Conservation (phyloP, 495 filamentous ascomycete species). For the Penicillium ucsense region DNA sequence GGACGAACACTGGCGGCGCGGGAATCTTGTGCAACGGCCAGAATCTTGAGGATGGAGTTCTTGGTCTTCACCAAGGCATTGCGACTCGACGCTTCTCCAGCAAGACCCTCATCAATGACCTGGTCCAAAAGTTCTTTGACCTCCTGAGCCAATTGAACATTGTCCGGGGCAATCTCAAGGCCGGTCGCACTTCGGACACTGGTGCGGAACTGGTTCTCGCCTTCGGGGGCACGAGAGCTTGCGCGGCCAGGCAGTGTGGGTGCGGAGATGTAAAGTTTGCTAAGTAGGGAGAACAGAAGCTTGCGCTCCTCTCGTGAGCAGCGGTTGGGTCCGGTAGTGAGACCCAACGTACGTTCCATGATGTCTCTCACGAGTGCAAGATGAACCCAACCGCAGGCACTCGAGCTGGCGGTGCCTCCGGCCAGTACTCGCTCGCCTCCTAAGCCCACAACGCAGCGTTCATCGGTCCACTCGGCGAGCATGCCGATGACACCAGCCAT, state of each 20-base stretch:
- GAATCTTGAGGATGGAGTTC: slow-evolving; percentile 42
- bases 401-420: slow-evolving; percentile 46
- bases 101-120: slow-evolving; percentile 61
- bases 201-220: slow-evolving; percentile 31
- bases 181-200: slow-evolving; percentile 29
- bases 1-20: slow-evolving; percentile 24
- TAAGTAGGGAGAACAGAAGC: slow-evolving; percentile 62
- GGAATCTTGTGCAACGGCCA: slow-evolving; percentile 29
- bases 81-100: slow-evolving; percentile 58
- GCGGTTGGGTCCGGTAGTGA: slow-evolving; percentile 27
- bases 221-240: slow-evolving; percentile 32
- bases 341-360: slow-evolving; percentile 21
- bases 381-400: slow-evolving; percentile 45
- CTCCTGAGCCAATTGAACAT: slow-evolving; percentile 27
- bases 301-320: slow-evolving; percentile 75
- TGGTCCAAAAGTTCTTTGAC: slow-evolving; percentile 46
- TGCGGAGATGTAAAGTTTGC: slow-evolving; percentile 71
- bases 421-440: slow-evolving; percentile 42
- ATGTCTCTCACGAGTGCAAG: slow-evolving; percentile 29
- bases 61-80: slow-evolving; percentile 77
- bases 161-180: slow-evolving; percentile 26
- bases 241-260: slow-evolving; percentile 26
- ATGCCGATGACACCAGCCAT: slow-evolving; percentile 66
- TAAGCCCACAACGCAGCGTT: slow-evolving; percentile 70
- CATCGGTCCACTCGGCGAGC: slow-evolving; percentile 93